Evolutionary conservation across 2,329 filamentous ascomycete genomes (phyloP).

Genomic region (Cladosporium cucumerinum): DNA sequence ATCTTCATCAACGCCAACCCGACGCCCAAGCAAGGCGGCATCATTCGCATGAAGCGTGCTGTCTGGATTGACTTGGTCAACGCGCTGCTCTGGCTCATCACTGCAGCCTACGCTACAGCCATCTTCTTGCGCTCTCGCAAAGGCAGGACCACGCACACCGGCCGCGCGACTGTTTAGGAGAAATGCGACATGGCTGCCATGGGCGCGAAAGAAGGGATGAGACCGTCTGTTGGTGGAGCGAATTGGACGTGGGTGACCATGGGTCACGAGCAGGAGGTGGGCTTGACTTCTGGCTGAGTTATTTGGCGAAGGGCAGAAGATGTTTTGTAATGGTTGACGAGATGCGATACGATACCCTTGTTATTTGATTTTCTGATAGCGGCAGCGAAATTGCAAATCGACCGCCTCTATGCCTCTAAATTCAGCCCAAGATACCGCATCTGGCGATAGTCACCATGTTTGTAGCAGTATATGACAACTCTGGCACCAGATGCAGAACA

Average conservation of each 20-base stretch:
- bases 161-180: constrained; percentile 33
- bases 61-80: constrained; percentile 79
- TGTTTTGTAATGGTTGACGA: neutral
- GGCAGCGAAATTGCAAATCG: neutral
- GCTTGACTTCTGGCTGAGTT: neutral
- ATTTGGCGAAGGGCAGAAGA: neutral
- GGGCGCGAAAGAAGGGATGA: constrained; percentile 17
- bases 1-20: constrained; percentile 72
- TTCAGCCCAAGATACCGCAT: neutral
- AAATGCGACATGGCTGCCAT: constrained; percentile 15
- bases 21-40: constrained; percentile 49
- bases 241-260: constrained; percentile 3
- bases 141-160: constrained; percentile 43
- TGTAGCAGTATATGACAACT: neutral
- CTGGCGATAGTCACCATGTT: neutral
- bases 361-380: neutral
- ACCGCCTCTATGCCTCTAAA: neutral
- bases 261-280: constrained; percentile 11
- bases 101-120: constrained; percentile 52
- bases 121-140: constrained; percentile 58
- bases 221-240: constrained; percentile 3
- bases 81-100: constrained; percentile 71
- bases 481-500: neutral
- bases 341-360: constrained; percentile 14
- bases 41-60: constrained; percentile 77